Percentiles rank a stretch among this genome's conserved stretches.
phyloP scores from a whole-genome alignment of 208 protist species.

The Porcisia deanei region DNA sequence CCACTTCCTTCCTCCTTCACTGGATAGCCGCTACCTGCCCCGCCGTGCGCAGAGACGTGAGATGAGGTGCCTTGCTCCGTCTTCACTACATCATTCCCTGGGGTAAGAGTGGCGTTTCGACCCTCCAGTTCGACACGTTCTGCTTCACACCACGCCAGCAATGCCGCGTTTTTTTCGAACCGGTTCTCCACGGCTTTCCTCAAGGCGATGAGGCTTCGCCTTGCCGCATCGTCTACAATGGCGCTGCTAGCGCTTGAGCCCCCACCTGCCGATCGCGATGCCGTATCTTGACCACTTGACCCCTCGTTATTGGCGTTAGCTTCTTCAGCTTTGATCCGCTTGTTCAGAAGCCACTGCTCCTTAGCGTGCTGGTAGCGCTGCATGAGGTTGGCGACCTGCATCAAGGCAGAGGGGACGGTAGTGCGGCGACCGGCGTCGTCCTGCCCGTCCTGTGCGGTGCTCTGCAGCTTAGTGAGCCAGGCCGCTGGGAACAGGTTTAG shows the following conservation, averaged over 20 bases:
- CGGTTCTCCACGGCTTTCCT: slow-evolving; percentile 44
- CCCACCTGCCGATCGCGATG: slow-evolving; percentile 7
- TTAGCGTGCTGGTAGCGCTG: slow-evolving; percentile 70
- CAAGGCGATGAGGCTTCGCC: slow-evolving; percentile 36
- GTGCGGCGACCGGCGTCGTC: slow-evolving; percentile 22
- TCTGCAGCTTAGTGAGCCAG: slow-evolving; percentile 70
- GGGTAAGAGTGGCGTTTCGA: not conserved
- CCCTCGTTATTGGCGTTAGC: slow-evolving; percentile 8
- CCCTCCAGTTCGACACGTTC: slow-evolving; percentile 55
- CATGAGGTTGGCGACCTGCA: slow-evolving; percentile 51
- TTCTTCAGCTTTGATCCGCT: slow-evolving; percentile 26
- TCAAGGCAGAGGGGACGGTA: slow-evolving; percentile 39
- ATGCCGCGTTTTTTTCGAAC: slow-evolving; percentile 42
- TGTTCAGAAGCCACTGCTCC: slow-evolving; percentile 49
- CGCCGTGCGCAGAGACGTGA: slow-evolving; percentile 3
- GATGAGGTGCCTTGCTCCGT: slow-evolving; percentile 11
- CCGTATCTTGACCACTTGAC: slow-evolving; percentile 2
- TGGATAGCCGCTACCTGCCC: not conserved
- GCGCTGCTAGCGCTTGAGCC: slow-evolving; percentile 11
- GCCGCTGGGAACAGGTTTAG: slow-evolving; percentile 75
- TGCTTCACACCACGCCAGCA: slow-evolving; percentile 65
- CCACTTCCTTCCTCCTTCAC: slow-evolving; percentile 38
- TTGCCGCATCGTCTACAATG: slow-evolving; percentile 31
- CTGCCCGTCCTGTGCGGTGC: slow-evolving; percentile 27
- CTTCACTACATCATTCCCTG: slow-evolving; percentile 17